Percentiles rank a stretch among this genome's conserved stretches.
These are phyloP conservation scores for Aspergillus udagawae DNA, from an alignment of 2,329 filamentous ascomycete genomes.

Conservation along the genomic window DNA sequence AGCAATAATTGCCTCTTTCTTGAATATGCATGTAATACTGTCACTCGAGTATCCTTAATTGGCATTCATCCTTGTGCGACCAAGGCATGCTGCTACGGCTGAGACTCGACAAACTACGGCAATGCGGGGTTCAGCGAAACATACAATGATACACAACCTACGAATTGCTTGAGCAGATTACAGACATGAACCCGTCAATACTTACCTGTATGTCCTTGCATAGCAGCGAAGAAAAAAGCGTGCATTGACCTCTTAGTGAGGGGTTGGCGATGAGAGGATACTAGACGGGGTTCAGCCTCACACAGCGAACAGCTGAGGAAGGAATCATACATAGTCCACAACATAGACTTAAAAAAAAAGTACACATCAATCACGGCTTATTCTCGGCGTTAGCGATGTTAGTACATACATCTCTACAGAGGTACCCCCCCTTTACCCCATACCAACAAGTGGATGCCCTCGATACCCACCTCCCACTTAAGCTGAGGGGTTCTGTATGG, in stretches of 20 bases:
- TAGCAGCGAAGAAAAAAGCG: neutral
- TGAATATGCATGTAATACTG: neutral
- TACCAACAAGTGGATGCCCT: neutral
- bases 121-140: no score
- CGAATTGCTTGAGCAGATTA: neutral
- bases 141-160: no score
- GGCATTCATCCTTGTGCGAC: neutral
- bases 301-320: neutral
- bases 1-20: neutral
- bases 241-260: neutral
- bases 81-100: neutral
- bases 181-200: neutral
- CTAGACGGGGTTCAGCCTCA: neutral
- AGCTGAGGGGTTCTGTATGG: neutral
- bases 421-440: no score
- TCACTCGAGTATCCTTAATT: neutral
- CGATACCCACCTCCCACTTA: neutral
- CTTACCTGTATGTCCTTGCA: neutral
- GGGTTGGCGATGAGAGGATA: neutral
- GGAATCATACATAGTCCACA: no score
- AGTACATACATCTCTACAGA: no score
- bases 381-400: no score
- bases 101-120: neutral
- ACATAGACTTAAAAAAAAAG: no score
- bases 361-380: no score